Conservation (phyloP, 2,329 filamentous ascomycete genomes). For the Bipolaris sorokiniana region DNA sequence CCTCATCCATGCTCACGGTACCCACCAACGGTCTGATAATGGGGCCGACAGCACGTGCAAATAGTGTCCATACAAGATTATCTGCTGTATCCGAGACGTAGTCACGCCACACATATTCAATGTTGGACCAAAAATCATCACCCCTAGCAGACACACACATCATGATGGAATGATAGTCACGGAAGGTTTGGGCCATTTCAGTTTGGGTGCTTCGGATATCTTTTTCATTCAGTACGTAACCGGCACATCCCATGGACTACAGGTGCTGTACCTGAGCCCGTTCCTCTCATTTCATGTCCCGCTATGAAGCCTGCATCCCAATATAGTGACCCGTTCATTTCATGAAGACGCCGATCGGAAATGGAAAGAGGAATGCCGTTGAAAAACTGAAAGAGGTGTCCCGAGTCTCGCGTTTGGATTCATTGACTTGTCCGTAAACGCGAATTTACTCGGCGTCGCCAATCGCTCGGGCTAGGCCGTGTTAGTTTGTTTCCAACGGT, state of each 20-base stretch:
- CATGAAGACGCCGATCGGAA: constrained; percentile 45
- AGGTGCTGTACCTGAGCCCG: constrained; percentile 35
- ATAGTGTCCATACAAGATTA: too few species aligned
- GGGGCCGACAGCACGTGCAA: too few species aligned
- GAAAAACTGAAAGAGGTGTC: constrained; percentile 40
- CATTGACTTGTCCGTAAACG: constrained; percentile 26
- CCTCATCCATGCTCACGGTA: too few species aligned
- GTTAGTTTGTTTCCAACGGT: constrained; percentile 23
- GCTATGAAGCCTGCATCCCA: constrained; percentile 40
- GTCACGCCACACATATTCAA: neutral
- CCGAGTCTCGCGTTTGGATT: constrained; percentile 34
- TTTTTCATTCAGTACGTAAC: constrained; percentile 48
- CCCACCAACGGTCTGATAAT: too few species aligned
- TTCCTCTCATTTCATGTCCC: constrained; percentile 42
- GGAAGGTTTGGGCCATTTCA: neutral
- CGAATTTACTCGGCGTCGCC: constrained; percentile 46
- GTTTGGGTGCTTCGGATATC: constrained; percentile 32
- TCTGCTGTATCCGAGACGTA: neutral
- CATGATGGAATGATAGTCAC: neutral
- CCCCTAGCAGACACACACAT: neutral
- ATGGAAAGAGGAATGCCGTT: constrained; percentile 46
- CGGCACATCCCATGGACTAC: constrained; percentile 34
- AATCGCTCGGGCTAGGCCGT: constrained; percentile 44
- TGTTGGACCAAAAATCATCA: neutral
- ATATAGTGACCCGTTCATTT: constrained; percentile 40